phyloP scores from a whole-genome alignment of 2,329 filamentous ascomycete species.

The Diplodia seriata region DNA sequence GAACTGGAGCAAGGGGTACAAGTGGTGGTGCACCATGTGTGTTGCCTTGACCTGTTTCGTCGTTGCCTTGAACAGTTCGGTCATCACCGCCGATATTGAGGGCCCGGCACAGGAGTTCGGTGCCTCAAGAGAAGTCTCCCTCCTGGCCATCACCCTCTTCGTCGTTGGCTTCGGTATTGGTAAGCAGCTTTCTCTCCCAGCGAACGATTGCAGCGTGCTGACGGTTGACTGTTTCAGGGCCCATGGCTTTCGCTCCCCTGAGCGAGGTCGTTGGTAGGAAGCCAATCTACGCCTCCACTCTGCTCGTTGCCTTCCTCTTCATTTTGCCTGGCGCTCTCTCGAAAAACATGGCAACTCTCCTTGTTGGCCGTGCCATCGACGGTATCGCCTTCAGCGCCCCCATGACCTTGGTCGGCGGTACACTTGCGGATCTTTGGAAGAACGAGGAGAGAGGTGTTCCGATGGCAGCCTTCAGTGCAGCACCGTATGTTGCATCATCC shows the following conservation, averaged over 20 bases:
- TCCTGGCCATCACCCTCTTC: conserved; percentile 77
- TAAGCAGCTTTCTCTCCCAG: conserved; percentile 38
- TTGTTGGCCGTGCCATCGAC: conserved; percentile 78
- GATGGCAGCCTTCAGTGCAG: conserved; percentile 85
- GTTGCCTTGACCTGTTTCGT: conserved; percentile 66
- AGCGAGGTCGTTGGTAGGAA: conserved; percentile 77
- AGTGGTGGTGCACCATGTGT: conserved; percentile 83
- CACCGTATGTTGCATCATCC: conserved; percentile 59
- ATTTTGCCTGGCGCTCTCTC: conserved; percentile 80
- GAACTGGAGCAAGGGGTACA: conserved; percentile 79
- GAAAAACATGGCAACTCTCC: conserved; percentile 75
- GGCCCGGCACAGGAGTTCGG: conserved; percentile 69
- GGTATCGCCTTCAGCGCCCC: conserved; percentile 85
- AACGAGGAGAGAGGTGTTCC: conserved; percentile 84
- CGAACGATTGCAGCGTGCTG: background rate
- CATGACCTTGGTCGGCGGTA: conserved; percentile 86
- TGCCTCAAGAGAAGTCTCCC: conserved; percentile 73
- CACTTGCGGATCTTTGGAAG: conserved; percentile 81
- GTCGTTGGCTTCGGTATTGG: conserved; percentile 83
- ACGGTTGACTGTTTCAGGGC: conserved; percentile 55
- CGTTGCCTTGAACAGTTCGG: conserved; percentile 65
- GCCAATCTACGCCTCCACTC: conserved; percentile 72
- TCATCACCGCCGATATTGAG: conserved; percentile 77
- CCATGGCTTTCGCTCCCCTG: conserved; percentile 79
- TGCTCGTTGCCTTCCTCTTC: conserved; percentile 76